Base-by-base conservation (phyloP, 1,284 basidiomycete species). In the Trametes pubescens region DNA sequence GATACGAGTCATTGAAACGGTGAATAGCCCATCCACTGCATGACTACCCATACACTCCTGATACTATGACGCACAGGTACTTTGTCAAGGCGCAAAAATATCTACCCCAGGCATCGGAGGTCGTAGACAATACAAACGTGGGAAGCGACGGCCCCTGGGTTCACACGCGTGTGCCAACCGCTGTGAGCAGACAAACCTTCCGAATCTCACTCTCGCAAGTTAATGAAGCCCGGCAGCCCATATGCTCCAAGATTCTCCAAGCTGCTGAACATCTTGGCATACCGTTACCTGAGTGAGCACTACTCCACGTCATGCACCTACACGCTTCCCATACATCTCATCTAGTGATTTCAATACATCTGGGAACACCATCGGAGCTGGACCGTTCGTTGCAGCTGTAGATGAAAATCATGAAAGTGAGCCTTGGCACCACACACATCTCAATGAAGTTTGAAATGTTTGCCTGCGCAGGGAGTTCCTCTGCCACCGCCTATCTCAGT, bases 401-500 rank as follows among this genome's bases (percentile, higher is more conserved):
- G 75, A 78, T 62, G 68, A 62, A 4, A 78, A 77, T 26, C 78
- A 78, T 24, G 67, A 75, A 54, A 71, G 81, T 74, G 37, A 13
- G 72, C 66, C 5, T 4, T 10, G 1, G 24, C 21, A 35, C 3
- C 29, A 21, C 13, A 29, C 16, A 22, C 8, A 44, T 2, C 18
- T 1, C 52, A 21, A 38, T n/a, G n/a, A 43, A 4, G 16, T 26
- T 18, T 2, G 4, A 13, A 16, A 2, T 4, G 1, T 18, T 4
- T 9, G 4, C 29, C 7, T 14, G 22, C 24, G 1, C 56, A 77
- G 74, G 77, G 29, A 75, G 77, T 59, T 82, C 81, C 9, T 68
- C 77, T 0, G 79, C 80, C 0, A 74, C 76, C 6, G 76, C 79
- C 4, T 84, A 82, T 53, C 73, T 83, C 10, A 71, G 71, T 2